Evolutionary conservation across 768 basidiomycete genomes (phyloP).

Genomic region (Leccinum boreale): DNA sequence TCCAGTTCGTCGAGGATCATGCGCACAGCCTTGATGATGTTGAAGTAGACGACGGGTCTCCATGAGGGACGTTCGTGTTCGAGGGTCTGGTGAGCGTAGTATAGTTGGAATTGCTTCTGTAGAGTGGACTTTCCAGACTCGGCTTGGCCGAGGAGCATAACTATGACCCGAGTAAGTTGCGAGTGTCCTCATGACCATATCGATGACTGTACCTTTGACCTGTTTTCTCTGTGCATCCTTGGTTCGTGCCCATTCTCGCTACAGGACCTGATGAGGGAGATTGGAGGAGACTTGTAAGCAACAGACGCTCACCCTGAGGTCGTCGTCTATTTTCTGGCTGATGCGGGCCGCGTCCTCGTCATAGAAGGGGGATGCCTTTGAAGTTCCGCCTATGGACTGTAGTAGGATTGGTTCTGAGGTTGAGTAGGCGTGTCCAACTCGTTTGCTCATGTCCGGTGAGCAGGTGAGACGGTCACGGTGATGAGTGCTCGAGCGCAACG

Average conservation of each 20-base stretch:
- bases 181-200: neutral
- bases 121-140: slow-evolving; percentile 83
- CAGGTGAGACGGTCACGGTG: slow-evolving; percentile 10
- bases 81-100: slow-evolving; percentile 68
- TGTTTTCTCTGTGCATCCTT: slow-evolving; percentile 45
- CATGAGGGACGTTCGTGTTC: slow-evolving; percentile 72
- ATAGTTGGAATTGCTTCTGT: slow-evolving; percentile 81
- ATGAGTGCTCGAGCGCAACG: slow-evolving; percentile 20
- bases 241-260: slow-evolving; percentile 50
- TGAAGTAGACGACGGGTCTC: slow-evolving; percentile 80
- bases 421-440: slow-evolving; percentile 28
- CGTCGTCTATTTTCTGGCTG: slow-evolving; percentile 55
- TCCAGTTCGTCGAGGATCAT: slow-evolving; percentile 74
- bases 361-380: slow-evolving; percentile 33
- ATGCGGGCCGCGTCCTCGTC: slow-evolving; percentile 44
- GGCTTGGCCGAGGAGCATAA: slow-evolving; percentile 76
- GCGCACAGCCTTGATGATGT: slow-evolving; percentile 75
- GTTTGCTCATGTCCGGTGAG: slow-evolving; percentile 26
- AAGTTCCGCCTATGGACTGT: slow-evolving; percentile 29
- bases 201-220: slow-evolving; percentile 46
- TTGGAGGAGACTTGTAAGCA: neutral
- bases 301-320: slow-evolving; percentile 42
- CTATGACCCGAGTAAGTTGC: slow-evolving; percentile 31
- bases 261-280: slow-evolving; percentile 8
- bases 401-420: slow-evolving; percentile 30